phyloP scores from a whole-genome alignment of 768 basidiomycete species.

The Pisolithus orientalis region DNA sequence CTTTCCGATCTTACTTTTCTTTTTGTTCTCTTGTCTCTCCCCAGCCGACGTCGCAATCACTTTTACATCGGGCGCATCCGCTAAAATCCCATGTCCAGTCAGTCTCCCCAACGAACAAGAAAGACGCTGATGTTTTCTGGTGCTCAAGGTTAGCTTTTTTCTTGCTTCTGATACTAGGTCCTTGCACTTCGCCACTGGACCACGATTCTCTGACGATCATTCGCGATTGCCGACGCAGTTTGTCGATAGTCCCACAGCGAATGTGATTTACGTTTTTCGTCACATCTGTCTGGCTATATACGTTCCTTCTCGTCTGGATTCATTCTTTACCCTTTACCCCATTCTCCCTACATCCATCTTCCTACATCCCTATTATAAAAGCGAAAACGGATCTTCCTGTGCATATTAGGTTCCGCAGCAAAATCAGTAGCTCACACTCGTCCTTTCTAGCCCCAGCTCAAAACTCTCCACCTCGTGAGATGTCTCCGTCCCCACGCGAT shows the following conservation, averaged over 20 bases:
- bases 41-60: constrained; percentile 15
- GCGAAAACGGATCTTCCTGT: constrained; percentile 7
- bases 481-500: constrained; percentile 38
- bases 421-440: constrained; percentile 4
- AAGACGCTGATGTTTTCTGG: constrained; percentile 43
- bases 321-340: constrained; percentile 3
- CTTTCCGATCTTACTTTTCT: constrained; percentile 26
- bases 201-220: constrained; percentile 6
- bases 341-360: background rate
- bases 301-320: background rate
- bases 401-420: constrained; percentile 1
- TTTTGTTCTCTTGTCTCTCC: constrained; percentile 23
- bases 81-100: constrained; percentile 46
- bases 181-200: constrained; percentile 7
- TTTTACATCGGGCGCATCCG: constrained; percentile 13
- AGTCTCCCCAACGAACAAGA: constrained; percentile 54
- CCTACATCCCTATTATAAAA: constrained; percentile 1
- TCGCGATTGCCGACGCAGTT: constrained; percentile 10
- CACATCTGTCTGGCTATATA: constrained; percentile 3
- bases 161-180: constrained; percentile 13
- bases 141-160: constrained; percentile 40
- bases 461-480: constrained; percentile 34
- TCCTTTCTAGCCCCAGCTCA: constrained; percentile 16
- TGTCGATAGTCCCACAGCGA: constrained; percentile 20
- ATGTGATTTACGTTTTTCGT: constrained; percentile 30